A percentile compares a stretch with the other conserved stretches of the same genome.
phyloP scores from a whole-genome alignment of 2,329 filamentous ascomycete genomes.

The Colletotrichum camelliae region DNA sequence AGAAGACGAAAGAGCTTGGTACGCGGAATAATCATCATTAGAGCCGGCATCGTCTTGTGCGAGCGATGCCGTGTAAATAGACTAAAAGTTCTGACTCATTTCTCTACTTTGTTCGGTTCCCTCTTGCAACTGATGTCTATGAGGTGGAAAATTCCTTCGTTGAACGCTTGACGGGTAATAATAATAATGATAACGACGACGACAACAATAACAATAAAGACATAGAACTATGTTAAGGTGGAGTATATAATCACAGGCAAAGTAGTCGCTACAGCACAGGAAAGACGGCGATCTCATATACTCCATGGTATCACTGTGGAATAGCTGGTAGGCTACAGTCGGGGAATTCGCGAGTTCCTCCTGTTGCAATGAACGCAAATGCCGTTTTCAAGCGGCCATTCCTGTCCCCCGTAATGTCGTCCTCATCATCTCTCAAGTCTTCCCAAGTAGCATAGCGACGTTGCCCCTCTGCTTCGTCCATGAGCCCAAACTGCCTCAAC shows the following conservation, averaged over 20 bases:
- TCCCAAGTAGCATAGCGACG: not conserved
- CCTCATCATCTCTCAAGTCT: not conserved
- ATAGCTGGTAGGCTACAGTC: not conserved
- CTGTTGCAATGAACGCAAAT: not conserved
- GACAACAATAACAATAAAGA: no score
- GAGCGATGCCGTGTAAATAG: not conserved
- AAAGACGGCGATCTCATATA: no score
- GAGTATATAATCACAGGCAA: no score
- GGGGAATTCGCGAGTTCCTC: not conserved
- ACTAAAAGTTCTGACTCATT: not conserved
- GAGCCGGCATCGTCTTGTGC: not conserved
- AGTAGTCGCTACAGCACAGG: fast-evolving
- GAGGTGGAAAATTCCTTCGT: no score
- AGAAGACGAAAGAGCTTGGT: not conserved
- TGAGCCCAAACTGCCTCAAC: not conserved
- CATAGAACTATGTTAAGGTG: fast-evolving
- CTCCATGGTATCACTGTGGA: not conserved
- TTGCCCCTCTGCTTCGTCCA: not conserved
- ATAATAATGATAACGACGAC: no score
- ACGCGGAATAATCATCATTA: not conserved
- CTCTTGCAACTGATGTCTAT: no score
- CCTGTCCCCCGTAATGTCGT: fast-evolving
- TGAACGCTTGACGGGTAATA: no score
- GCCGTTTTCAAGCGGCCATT: fast-evolving
- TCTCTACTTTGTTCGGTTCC: not conserved